Conservation (phyloP, 2,329 filamentous ascomycete genomes). For the Acrocalymma vagum region DNA sequence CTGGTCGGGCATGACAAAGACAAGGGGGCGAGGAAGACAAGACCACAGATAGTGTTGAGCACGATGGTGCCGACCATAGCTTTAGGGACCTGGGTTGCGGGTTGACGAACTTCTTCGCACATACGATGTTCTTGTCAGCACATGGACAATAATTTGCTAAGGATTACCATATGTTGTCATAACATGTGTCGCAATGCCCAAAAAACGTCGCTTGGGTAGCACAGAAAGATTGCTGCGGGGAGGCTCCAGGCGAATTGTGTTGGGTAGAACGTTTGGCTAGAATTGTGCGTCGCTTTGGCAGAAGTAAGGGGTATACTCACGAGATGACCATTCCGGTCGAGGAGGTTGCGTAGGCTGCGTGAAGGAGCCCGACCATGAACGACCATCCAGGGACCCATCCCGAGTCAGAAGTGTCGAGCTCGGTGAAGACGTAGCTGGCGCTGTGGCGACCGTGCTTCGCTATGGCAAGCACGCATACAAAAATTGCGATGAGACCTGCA, state of each 20-base stretch:
- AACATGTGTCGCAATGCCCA: conserved; percentile 6
- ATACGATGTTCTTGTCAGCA: conserved; percentile 58
- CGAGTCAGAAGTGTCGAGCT: conserved; percentile 68
- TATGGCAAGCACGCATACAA: conserved; percentile 67
- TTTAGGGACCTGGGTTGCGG: conserved; percentile 71
- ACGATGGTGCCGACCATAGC: conserved; percentile 72
- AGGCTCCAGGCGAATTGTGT: conserved; percentile 10
- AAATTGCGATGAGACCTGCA: conserved; percentile 69
- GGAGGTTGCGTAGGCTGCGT: conserved; percentile 75
- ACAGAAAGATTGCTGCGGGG: conserved; percentile 1
- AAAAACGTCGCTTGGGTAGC: conserved; percentile 1
- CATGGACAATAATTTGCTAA: conserved; percentile 4
- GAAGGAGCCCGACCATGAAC: conserved; percentile 74
- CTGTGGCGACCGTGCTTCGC: conserved; percentile 71
- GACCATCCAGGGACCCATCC: conserved; percentile 75
- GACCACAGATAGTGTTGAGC: conserved; percentile 70
- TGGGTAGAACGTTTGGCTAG: conserved; percentile 6
- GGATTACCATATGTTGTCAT: conserved; percentile 3
- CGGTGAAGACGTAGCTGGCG: conserved; percentile 67
- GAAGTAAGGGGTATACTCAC: conserved; percentile 53
- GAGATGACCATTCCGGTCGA: conserved; percentile 81
- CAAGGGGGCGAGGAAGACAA: conserved; percentile 70
- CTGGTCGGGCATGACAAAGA: conserved; percentile 73
- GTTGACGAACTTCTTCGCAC: conserved; percentile 74
- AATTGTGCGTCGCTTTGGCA: conserved; percentile 26